These are phyloP conservation scores for Lipomyces kockii DNA, from an alignment of 805 yeast species.

Conservation along the genomic window DNA sequence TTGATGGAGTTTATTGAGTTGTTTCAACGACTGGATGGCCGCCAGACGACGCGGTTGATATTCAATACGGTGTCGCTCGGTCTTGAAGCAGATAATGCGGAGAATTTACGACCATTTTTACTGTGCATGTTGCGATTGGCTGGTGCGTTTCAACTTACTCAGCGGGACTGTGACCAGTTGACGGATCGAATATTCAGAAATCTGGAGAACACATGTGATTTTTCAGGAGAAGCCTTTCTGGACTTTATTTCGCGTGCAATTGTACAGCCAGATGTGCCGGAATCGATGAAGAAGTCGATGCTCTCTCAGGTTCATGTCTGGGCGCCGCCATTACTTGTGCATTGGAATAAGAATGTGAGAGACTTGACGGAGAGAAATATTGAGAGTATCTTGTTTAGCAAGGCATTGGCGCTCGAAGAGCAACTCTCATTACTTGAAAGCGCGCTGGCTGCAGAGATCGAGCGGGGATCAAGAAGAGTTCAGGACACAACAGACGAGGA, in stretches of 20 bases:
- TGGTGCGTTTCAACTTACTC: not conserved
- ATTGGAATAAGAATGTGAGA: slow-evolving; percentile 23
- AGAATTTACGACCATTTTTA: slow-evolving; percentile 3
- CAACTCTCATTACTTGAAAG: not conserved
- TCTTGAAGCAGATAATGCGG: slow-evolving; percentile 4
- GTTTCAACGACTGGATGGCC: slow-evolving; percentile 2
- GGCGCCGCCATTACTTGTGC: slow-evolving; percentile 27
- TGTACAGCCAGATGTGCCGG: slow-evolving; percentile 8
- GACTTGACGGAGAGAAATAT: slow-evolving; percentile 3
- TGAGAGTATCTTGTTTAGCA: slow-evolving; percentile 3
- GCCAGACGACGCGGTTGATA: slow-evolving; percentile 6
- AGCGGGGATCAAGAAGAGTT: not conserved
- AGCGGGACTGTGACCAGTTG: slow-evolving; percentile 18
- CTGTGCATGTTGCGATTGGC: slow-evolving; percentile 3
- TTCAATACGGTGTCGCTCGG: slow-evolving; percentile 16
- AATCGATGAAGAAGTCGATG: slow-evolving; percentile 10
- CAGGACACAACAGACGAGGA: not conserved
- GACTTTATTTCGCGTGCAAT: slow-evolving; percentile 14
- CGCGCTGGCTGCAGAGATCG: not conserved
- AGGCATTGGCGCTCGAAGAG: not conserved
- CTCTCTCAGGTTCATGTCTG: slow-evolving; percentile 9
- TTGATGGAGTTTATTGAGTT: slow-evolving; percentile 11
- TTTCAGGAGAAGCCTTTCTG: slow-evolving; percentile 14
- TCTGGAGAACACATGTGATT: slow-evolving; percentile 5
- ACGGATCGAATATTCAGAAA: slow-evolving; percentile 3